These are phyloP conservation scores for Candida peoriensis DNA, from an alignment of 805 yeast species.

Conservation along the genomic window DNA sequence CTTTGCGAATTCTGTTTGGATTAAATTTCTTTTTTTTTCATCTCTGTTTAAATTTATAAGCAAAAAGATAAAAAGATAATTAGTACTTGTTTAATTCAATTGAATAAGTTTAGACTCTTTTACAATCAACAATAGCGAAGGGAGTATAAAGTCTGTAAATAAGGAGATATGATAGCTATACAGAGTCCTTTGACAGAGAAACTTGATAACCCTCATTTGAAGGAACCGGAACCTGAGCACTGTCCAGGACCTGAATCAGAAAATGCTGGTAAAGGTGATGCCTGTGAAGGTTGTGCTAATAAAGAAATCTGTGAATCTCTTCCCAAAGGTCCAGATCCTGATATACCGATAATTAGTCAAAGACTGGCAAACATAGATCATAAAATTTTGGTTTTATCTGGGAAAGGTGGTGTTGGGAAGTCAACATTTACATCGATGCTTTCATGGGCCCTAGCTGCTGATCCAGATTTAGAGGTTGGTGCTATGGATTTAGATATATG, in stretches of 20 bases:
- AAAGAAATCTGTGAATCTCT: conserved; percentile 83
- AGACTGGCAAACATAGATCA: conserved; percentile 65
- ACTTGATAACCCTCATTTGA: conserved; percentile 23
- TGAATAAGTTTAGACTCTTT: too few species aligned
- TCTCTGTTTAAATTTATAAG: too few species aligned
- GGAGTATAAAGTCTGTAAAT: too few species aligned
- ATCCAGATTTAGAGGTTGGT: conserved; percentile 67
- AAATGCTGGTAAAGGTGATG: conserved; percentile 87
- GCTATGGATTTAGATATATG: conserved; percentile 97
- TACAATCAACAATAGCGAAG: too few species aligned
- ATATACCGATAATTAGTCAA: conserved; percentile 67
- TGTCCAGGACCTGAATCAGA: conserved; percentile 99
- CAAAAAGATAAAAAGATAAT: too few species aligned
- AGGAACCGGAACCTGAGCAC: conserved; percentile 89
- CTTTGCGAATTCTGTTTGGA: too few species aligned
- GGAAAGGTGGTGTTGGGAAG: conserved; percentile 96
- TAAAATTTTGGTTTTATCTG: conserved; percentile 76
- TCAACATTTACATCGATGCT: conserved; percentile 93
- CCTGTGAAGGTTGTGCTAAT: conserved; percentile 94
- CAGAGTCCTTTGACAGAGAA: background rate
- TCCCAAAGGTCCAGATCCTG: conserved; percentile 95
- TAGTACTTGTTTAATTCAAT: too few species aligned
- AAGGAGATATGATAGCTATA: conserved; percentile 11
- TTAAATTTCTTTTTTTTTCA: too few species aligned
- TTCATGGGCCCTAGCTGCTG: conserved; percentile 92